Evolutionary conservation across 306 rosid species (phyloP).

Genomic region (Citrullus mucosospermus): DNA sequence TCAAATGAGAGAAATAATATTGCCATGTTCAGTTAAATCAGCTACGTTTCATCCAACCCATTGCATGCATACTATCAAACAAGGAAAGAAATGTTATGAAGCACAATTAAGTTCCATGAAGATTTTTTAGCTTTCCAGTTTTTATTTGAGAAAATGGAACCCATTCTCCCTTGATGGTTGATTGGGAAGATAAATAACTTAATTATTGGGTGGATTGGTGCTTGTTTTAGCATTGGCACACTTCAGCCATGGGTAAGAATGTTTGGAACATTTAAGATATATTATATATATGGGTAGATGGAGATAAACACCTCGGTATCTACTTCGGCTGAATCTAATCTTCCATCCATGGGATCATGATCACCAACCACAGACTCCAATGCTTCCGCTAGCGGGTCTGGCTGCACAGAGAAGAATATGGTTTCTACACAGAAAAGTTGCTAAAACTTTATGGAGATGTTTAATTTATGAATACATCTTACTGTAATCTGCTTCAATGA

Average conservation of each 20-base stretch:
- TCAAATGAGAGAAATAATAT: not conserved
- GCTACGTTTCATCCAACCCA: not conserved
- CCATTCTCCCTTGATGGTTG: not conserved
- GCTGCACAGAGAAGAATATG: slow-evolving; percentile 32
- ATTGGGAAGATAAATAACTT: not conserved
- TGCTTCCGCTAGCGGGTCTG: slow-evolving; percentile 73
- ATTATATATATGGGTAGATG: not conserved
- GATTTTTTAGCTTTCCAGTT: not conserved
- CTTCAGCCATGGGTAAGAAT: not conserved
- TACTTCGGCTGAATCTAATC: slow-evolving; percentile 47
- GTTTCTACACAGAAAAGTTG: not conserved
- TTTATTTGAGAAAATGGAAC: not conserved
- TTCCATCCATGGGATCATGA: slow-evolving; percentile 41
- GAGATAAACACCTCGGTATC: slow-evolving; percentile 49
- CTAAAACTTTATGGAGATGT: not conserved
- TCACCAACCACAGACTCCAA: slow-evolving; percentile 76
- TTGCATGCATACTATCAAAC: not conserved
- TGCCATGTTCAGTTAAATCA: not conserved
- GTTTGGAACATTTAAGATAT: not conserved
- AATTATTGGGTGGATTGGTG: not conserved
- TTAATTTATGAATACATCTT: not conserved
- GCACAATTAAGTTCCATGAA: not conserved
- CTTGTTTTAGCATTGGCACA: not conserved
- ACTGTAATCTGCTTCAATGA: slow-evolving; percentile 77
- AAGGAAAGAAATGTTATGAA: not conserved